Percentiles rank a stretch among this genome's conserved stretches.
Evolutionary conservation across 2,329 filamentous ascomycete genomes (phyloP).

Genomic region (Whalleya microplaca): DNA sequence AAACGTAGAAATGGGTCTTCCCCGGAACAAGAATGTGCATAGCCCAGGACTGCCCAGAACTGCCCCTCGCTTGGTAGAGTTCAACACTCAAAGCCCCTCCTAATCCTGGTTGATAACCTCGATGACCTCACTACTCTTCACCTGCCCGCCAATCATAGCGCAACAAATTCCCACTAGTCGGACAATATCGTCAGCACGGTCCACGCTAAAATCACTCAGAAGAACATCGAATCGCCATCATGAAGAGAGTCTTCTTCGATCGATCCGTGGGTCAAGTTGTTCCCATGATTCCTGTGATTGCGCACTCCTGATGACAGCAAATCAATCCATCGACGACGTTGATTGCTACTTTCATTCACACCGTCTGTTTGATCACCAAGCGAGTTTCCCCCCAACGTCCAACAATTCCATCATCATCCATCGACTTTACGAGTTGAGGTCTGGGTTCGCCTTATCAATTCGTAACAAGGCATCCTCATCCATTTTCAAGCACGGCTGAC

Average conservation of each 20-base stretch:
- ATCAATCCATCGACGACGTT: background rate
- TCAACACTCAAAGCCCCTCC: constrained; percentile 16
- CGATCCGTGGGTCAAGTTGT: background rate
- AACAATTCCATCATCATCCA: background rate
- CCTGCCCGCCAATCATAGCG: constrained; percentile 4
- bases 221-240: background rate
- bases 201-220: constrained; percentile 6
- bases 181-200: constrained; percentile 6
- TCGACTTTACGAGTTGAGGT: background rate
- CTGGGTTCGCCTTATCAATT: background rate
- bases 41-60: background rate
- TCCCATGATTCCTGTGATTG: background rate
- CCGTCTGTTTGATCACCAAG: background rate
- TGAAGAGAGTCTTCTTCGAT: background rate
- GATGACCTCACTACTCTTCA: constrained; percentile 20
- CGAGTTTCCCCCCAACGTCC: background rate
- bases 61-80: constrained; percentile 1
- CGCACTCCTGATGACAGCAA: background rate
- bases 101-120: constrained; percentile 21
- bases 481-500: background rate
- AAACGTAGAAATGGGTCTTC: constrained; percentile 4
- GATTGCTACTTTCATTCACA: background rate
- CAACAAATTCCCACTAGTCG: constrained; percentile 1
- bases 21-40: no score
- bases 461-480: background rate